Evolutionary conservation across 805 yeast genomes (phyloP), one percentile per base, ranked within the genome.

Genomic region (Kluyveromyces starmeri): DNA sequence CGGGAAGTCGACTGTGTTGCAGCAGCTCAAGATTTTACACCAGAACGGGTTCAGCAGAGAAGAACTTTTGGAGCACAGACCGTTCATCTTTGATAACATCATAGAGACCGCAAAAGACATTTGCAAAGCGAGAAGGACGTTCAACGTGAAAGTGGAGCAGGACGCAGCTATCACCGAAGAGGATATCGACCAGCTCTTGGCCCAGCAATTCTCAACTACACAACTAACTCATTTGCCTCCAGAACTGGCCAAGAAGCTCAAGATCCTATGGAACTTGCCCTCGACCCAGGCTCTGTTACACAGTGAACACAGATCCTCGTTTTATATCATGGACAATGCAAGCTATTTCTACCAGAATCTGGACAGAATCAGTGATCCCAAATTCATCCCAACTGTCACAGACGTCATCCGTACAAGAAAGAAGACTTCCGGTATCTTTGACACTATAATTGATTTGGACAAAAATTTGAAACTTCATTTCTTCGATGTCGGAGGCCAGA

Each of bases 401-500:
- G 96, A 88, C 59, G 77, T 86, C 20, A 65, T 88, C 46, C 68
- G 94, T 42, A 84, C 95, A 11, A 75, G 96, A 63, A 82, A 84
- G 54, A 88, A 84, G 61, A 88, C 96, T 0, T 81, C 94, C 1
- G 96, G 96, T 59, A 83, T 88, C 15, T 83, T 78, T 48, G 96
- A 86, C 54, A 77, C 84, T 39, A 68, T 71, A 38, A 83, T 88
- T 49, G 76, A 75, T 40, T 70, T 86, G 73, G 85, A 82, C 28
- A 76, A 75, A 18, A 46, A 45, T 30, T 54, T 78, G 26, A 69
- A 70, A 46, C 61, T 79, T 32, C 83, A 76, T 47, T 65, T 80
- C 47, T 76, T 66, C 51, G 96, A 88, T 57, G 96, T 88, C 31
- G 96, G 96, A 43, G 96, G 96, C 2, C 98, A 92, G 59, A 68